Conservation (phyloP, 257 asterid genomes). For the Fraxinus cuspidata region DNA sequence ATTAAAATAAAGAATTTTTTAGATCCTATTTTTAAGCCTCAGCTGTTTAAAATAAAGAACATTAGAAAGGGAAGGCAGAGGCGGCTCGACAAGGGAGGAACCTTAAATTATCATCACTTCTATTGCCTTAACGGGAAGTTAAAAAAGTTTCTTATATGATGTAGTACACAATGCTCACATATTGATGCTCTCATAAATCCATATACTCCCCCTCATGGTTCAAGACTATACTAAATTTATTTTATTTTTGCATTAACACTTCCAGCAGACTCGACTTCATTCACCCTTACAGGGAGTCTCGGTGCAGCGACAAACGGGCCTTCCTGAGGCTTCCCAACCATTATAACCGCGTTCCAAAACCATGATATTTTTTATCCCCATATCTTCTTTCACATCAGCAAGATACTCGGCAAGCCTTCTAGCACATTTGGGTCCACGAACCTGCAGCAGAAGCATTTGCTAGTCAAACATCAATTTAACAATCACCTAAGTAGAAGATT, state of each 20-base stretch:
- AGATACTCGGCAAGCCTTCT: conserved; percentile 73
- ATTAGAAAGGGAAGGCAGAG: too few species aligned
- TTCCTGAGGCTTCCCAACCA: conserved; percentile 94
- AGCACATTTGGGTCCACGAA: conserved; percentile 97
- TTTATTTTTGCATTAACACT: conserved; percentile 26
- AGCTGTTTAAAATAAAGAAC: too few species aligned
- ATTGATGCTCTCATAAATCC: background rate
- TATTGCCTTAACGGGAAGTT: background rate
- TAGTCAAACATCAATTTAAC: conserved; percentile 15
- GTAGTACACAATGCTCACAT: background rate
- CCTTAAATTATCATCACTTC: background rate
- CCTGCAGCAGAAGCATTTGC: conserved; percentile 43
- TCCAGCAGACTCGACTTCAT: conserved; percentile 38
- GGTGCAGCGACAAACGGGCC: conserved; percentile 82
- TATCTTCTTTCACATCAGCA: conserved; percentile 45
- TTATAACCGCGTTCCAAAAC: conserved; percentile 80
- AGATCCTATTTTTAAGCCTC: too few species aligned
- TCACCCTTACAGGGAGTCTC: conserved; percentile 74
- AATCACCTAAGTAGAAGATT: background rate
- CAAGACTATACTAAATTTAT: background rate
- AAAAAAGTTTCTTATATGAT: background rate
- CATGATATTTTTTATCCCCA: conserved; percentile 70
- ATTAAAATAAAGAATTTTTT: too few species aligned
- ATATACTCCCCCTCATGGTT: background rate
- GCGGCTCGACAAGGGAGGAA: too few species aligned